These are phyloP conservation scores for Vitis vinifera DNA, from an alignment of 164 flowering plant genomes.

Conservation along the genomic window DNA sequence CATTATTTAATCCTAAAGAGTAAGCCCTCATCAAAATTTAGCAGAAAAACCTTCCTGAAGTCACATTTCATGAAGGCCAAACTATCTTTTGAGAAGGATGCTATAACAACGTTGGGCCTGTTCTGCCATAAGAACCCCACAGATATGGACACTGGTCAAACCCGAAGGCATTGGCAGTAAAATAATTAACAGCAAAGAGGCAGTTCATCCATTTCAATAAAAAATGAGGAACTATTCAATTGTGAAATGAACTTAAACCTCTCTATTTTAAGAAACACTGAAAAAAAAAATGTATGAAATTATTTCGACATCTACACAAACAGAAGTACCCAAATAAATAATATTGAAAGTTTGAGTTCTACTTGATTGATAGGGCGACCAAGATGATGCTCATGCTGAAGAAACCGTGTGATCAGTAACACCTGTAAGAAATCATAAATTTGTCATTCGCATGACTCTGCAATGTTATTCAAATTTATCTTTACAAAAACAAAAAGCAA, in stretches of 20 bases:
- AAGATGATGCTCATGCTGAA: slow-evolving; percentile 95
- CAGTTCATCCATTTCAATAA: neutral
- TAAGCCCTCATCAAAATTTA: no score
- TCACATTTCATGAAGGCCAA: no score
- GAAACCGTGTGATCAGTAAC: slow-evolving; percentile 78
- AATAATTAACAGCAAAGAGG: neutral
- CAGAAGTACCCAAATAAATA: neutral
- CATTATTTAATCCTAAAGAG: no score
- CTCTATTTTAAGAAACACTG: neutral
- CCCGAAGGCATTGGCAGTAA: neutral
- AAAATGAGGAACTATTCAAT: neutral
- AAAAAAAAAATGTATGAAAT: neutral
- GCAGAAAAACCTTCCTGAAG: no score
- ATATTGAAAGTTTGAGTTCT: slow-evolving; percentile 9
- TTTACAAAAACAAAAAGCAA: no score
- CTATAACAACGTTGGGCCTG: no score
- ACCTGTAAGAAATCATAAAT: slow-evolving; percentile 42
- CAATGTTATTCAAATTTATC: no score
- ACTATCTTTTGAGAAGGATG: no score
- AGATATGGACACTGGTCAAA: no score
- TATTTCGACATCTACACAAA: neutral
- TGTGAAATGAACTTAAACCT: neutral
- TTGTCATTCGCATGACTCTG: neutral
- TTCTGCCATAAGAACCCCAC: no score
- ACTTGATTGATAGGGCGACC: slow-evolving; percentile 82